These are phyloP conservation scores for Neoscytalidium dimidiatum DNA, from an alignment of 2,329 filamentous ascomycete genomes.

Conservation along the genomic window DNA sequence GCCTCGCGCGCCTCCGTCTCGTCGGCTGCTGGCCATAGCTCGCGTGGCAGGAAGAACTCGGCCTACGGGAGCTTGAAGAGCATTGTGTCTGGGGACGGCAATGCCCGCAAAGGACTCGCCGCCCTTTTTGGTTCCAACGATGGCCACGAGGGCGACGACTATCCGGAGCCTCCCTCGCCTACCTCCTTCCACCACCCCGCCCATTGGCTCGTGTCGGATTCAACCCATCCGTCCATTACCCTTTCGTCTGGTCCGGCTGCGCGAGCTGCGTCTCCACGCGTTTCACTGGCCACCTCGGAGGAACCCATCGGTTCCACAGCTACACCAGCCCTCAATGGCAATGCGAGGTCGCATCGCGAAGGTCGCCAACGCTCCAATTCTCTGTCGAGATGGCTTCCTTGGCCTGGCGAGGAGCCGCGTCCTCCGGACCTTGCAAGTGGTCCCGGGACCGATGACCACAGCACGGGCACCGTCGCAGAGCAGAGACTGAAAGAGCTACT, in stretches of 20 bases:
- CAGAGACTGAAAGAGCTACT: constrained; percentile 8
- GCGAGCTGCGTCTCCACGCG: constrained; percentile 10
- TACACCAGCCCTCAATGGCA: neutral
- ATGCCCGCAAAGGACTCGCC: constrained; percentile 9
- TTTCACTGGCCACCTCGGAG: constrained; percentile 15
- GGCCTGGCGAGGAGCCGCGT: neutral
- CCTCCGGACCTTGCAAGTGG: neutral
- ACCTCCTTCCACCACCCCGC: neutral
- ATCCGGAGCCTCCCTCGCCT: neutral
- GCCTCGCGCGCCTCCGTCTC: constrained; percentile 9
- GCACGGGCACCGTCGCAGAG: neutral
- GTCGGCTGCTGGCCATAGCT: constrained; percentile 11
- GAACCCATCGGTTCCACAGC: neutral
- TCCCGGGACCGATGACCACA: neutral
- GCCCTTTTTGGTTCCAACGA: constrained; percentile 12
- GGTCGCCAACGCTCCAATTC: neutral
- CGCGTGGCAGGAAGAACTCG: constrained; percentile 19
- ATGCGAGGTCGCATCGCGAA: neutral
- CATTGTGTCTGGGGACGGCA: constrained; percentile 22
- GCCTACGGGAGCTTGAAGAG: constrained; percentile 24
- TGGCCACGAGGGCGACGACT: neutral
- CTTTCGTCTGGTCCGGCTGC: constrained; percentile 6
- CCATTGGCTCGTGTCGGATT: constrained; percentile 13
- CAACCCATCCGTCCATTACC: neutral
- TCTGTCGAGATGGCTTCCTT: constrained; percentile 6